Evolutionary conservation across 2,329 filamentous ascomycete species (phyloP).

Genomic region (Diaporthe ilicicola): DNA sequence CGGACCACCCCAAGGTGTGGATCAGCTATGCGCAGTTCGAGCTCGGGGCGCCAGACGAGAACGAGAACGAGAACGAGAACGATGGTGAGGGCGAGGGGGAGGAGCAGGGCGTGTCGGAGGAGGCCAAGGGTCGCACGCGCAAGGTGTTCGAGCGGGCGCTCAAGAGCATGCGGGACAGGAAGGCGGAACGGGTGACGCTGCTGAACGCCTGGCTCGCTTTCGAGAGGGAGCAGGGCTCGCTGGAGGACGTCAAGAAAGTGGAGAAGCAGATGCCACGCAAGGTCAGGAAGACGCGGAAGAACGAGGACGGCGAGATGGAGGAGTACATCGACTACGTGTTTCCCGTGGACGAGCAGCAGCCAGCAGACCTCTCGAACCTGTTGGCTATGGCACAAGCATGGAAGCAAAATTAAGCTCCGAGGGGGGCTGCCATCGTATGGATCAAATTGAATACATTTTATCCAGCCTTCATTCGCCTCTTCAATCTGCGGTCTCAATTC

Average conservation of each 20-base stretch:
- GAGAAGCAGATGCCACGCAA: slow-evolving; percentile 93
- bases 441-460: background rate
- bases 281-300: slow-evolving; percentile 89
- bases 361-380: slow-evolving; percentile 83
- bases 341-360: slow-evolving; percentile 90
- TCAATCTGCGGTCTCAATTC: background rate
- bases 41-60: slow-evolving; percentile 86
- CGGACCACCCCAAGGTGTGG: slow-evolving; percentile 99
- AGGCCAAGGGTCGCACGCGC: slow-evolving; percentile 83
- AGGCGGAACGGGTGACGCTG: slow-evolving; percentile 91
- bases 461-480: too few species aligned
- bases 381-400: slow-evolving; percentile 87
- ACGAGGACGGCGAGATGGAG: slow-evolving; percentile 94
- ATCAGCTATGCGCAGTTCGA: slow-evolving; percentile 99
- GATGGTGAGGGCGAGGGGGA: slow-evolving; percentile 69
- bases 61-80: slow-evolving; percentile 63
- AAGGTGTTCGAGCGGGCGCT: slow-evolving; percentile 86
- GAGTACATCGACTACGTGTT: slow-evolving; percentile 98
- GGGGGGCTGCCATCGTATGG: background rate
- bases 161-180: slow-evolving; percentile 87
- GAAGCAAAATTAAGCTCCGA: slow-evolving; percentile 67
- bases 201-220: slow-evolving; percentile 94
- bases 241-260: slow-evolving; percentile 80
- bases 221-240: slow-evolving; percentile 82
- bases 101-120: slow-evolving; percentile 78